Base-by-base conservation (phyloP, 2,329 filamentous ascomycete genomes). In the Ophiostoma angusticollis region DNA sequence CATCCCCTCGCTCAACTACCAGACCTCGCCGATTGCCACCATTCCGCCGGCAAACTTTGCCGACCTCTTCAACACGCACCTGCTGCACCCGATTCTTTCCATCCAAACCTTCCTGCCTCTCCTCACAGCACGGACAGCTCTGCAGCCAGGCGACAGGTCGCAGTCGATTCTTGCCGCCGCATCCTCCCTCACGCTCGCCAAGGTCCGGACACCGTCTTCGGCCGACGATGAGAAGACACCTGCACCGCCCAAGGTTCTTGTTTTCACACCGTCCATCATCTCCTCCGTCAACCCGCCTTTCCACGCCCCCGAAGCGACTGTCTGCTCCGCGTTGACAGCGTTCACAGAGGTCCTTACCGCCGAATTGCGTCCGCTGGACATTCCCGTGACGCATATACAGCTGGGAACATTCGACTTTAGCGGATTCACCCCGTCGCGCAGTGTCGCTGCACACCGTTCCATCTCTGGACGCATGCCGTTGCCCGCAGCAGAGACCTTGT, bases 351-450 rank as follows among this genome's bases (percentile, higher is more conserved):
- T 85, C 1, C 68, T 96, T 9, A 72, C 81, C 12, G 77, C 78
- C 39, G 91, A 96, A 63, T 71, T 95, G 29, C 68, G 72, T 4
- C 77, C 84, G 4, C 68, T 91, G 25, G 72, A 70, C 37, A 80
- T 95, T 38, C 74, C 80, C 28, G 82, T 95, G 16, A 81, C 82
- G 2, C 85, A 95, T 54, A 70, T 98, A 56, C 85, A 89, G 59
- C 76, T 96, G 2, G 91, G 91, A 42, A 87, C 84, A 17, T 85
- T 98, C 55, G 89, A 96, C 59, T 78, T 89, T 50, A 75, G 77
- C 6, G 68, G 78, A 45, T 77, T 79, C 59, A 68, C 68, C 2
- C 70, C 69, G 21, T 55, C 64, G 12, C 45, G 46, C 25, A 47
- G 41, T 37, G 39, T 35, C 35, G 30, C 49, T 4, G 41, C 42